Base-by-base conservation (phyloP, 306 rosid species). In the Alnus glutinosa region DNA sequence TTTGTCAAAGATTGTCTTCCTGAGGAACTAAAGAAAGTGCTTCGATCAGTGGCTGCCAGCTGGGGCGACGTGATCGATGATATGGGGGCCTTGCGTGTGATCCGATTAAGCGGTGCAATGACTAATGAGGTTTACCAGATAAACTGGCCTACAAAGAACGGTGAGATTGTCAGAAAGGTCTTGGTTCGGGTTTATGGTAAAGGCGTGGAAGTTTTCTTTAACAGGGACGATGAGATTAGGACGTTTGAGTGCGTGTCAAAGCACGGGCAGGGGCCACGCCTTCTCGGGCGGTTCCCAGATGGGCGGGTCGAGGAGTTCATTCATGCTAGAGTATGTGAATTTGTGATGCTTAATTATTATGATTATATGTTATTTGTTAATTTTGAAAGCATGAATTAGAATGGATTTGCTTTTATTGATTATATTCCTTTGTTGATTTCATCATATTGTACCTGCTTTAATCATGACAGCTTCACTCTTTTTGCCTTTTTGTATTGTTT, bases 301-400 rank as follows among this genome's bases (percentile, higher is more conserved):
- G 99, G 99, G 23, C 78, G 99, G 39, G 88, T 95, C 1, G 99
- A 95, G 49, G 99, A 95, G 87, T 95, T 95, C 78, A 95, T 95
- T 77, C 97, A 91, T 80, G 99, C 99, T 54, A 88, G 90, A 77
- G 99, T 95, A 89, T 68, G 93, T 84, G 8, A 57, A 18, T 51
- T 18, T 75, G 52, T 46, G 73, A 23, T 58, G 3, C 52, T 12
- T 48, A 44, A 19, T 59, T 62, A 30, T 47, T 28, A 50, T 54
- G 23, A 28, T 49, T 51, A 52, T 55, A 50, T 13, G 19, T 9
- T 5, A 7, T 72, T 70, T 50, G 66, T 32, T 55, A 7, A 46
- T 49, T 57, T 66, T 79, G 47, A 51, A 62, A 36, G 9, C 52
- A 76, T 76, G 19, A 28, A 23, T 59, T 3, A 3, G 64, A 58